These are phyloP conservation scores for Pseudocercospora eumusae DNA, from an alignment of 2,329 filamentous ascomycete genomes.

Conservation along the genomic window DNA sequence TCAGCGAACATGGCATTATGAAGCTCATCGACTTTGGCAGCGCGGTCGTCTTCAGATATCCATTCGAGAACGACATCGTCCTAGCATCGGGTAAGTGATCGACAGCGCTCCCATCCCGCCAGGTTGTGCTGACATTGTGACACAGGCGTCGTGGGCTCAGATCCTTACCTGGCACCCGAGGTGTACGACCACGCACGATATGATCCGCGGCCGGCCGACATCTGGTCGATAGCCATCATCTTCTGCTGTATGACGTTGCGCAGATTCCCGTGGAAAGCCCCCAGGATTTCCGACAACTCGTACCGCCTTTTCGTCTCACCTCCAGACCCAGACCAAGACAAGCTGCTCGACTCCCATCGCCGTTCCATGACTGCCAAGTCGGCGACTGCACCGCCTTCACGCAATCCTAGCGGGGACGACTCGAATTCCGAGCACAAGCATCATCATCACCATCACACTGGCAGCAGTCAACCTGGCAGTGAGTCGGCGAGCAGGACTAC, in stretches of 20 bases:
- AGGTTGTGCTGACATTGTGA: slow-evolving; percentile 15
- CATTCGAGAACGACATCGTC: slow-evolving; percentile 87
- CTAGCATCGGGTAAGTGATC: slow-evolving; percentile 69
- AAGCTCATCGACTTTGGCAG: slow-evolving; percentile 99
- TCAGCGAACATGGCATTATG: slow-evolving; percentile 96
- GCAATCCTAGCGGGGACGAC: slow-evolving; percentile 38
- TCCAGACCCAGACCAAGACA: slow-evolving; percentile 67
- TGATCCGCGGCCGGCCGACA: slow-evolving; percentile 88
- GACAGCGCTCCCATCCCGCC: background rate
- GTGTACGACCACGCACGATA: slow-evolving; percentile 94
- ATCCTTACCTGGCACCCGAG: slow-evolving; percentile 94
- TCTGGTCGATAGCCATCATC: slow-evolving; percentile 98
- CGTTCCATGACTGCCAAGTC: slow-evolving; percentile 31
- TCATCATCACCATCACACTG: slow-evolving; percentile 39
- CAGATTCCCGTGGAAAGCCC: slow-evolving; percentile 96
- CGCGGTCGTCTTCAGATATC: slow-evolving; percentile 94
- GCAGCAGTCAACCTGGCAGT: slow-evolving; percentile 48
- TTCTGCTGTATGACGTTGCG: slow-evolving; percentile 98
- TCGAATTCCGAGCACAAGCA: slow-evolving; percentile 22
- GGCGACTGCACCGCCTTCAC: slow-evolving; percentile 46
- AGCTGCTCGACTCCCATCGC: slow-evolving; percentile 34
- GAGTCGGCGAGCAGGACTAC: slow-evolving; percentile 30
- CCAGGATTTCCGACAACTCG: slow-evolving; percentile 86
- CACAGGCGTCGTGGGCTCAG: slow-evolving; percentile 75
- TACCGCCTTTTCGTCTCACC: slow-evolving; percentile 89